Evolutionary conservation across 2,329 filamentous ascomycete genomes (phyloP).

Genomic region (Periglandula ipomoeae): DNA sequence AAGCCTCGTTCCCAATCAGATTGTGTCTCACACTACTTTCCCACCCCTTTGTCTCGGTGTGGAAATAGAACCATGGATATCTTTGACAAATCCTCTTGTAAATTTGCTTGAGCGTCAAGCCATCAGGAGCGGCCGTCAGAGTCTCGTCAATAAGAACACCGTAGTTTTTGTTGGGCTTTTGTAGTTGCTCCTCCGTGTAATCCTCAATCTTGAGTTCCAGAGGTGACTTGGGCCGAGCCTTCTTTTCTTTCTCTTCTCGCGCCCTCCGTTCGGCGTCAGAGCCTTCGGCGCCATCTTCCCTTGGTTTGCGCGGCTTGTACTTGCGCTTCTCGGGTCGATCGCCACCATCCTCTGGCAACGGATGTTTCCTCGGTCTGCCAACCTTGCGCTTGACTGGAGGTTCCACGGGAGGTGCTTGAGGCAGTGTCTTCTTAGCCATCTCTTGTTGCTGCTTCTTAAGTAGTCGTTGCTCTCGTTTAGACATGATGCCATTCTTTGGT

Average conservation of each 20-base stretch:
- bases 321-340: conserved; percentile 54
- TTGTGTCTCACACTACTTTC: conserved; percentile 58
- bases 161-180: conserved; percentile 55
- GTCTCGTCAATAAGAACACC: conserved; percentile 52
- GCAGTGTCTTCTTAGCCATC: conserved; percentile 40
- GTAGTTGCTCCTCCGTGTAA: conserved; percentile 48
- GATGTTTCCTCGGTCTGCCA: conserved; percentile 55
- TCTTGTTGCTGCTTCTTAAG: conserved; percentile 48
- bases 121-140: conserved; percentile 42
- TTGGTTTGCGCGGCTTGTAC: conserved; percentile 54
- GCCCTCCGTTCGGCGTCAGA: conserved; percentile 47
- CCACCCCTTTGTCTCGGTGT: conserved; percentile 55
- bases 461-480: conserved; percentile 61
- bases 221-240: conserved; percentile 49
- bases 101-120: conserved; percentile 51
- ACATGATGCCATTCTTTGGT: conserved; percentile 77
- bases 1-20: conserved; percentile 52
- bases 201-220: conserved; percentile 45
- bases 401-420: conserved; percentile 36
- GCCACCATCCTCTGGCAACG: conserved; percentile 44
- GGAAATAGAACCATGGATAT: conserved; percentile 52
- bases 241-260: conserved; percentile 52
- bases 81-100: conserved; percentile 51
- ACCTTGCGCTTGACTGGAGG: conserved; percentile 54
- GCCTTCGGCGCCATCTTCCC: conserved; percentile 45